Percentiles rank a stretch among this genome's conserved stretches.
phyloP scores from a whole-genome alignment of 352 stramenopile species.

The Peronospora farinosa region DNA sequence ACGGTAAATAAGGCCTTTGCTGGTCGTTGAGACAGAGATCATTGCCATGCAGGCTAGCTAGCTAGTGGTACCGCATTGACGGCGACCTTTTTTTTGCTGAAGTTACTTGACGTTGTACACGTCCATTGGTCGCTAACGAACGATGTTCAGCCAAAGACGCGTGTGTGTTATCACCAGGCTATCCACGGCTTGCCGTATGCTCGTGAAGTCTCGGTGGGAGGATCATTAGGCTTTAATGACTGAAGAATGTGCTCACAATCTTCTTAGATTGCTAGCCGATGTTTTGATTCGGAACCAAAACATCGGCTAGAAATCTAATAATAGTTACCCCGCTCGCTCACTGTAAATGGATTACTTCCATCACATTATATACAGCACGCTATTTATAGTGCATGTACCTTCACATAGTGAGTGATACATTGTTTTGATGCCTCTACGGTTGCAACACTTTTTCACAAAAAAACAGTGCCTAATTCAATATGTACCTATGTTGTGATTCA shows the following conservation, averaged over 20 bases:
- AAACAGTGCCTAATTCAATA: background rate
- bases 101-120: background rate
- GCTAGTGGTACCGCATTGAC: background rate
- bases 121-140: background rate
- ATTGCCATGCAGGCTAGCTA: constrained; percentile 6
- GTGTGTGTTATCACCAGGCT: background rate
- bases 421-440: no score
- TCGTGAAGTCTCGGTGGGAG: background rate
- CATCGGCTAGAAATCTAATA: no score
- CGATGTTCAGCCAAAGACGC: background rate
- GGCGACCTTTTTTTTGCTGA: background rate
- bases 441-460: no score
- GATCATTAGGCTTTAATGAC: background rate
- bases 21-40: constrained; percentile 5
- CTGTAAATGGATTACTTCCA: no score
- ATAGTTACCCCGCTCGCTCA: no score
- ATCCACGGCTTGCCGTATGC: background rate
- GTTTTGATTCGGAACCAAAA: no score
- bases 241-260: background rate
- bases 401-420: no score
- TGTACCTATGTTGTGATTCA: background rate
- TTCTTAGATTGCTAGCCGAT: no score
- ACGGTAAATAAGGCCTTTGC: background rate
- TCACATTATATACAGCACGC: no score
- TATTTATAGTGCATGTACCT: no score